Base-by-base conservation (phyloP, 495 filamentous ascomycete genomes). In the Penicillium cosmopolitanum region DNA sequence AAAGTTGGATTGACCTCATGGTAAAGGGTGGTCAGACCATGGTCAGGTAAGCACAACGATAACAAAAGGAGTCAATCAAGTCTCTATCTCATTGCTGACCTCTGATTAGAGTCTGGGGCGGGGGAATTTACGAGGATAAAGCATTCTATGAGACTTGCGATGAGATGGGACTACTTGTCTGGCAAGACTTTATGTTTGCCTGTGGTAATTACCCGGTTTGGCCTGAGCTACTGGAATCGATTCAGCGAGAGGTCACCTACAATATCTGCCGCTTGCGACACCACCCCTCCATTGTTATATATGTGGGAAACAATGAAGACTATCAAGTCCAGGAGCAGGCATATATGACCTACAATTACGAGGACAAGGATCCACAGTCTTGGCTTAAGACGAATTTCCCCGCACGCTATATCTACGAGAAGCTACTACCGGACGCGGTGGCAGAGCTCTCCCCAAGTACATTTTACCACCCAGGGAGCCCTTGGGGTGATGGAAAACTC, bases 361-460 rank as follows among this genome's bases (percentile, higher is more conserved):
- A 84, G 28, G 90, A 97, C 73, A 90, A 89, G 56, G 81, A 96
- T 66, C 88, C 91, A 0, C 80, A 92, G 55, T 89, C 80, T 65
- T 97, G 93, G 93, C 82, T 97, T 19, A 87, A 89, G 69, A 92
- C 89, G 1, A 80, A 91, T 58, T 98, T 97, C 67, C 92, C 93
- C 0, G 94, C 94, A 2, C 83, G 94, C 35, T 97, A 96, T 66
- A 96, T 96, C 60, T 98, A 98, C 73, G 94, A 97, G 72, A 94
- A 96, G 72, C 73, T 96, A 12, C 84, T 98, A 4, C 81, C 86
- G 5, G 87, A 93, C 36, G 84, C 89, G n/a, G 76, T 87, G 2
- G 67, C 76, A 12, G 79, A 85, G 54, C 69, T 89, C 18, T 78
- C 79, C 8, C 92, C 92, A 5, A 74, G 77, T 52, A 84, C 85